phyloP scores from a whole-genome alignment of 768 basidiomycete species.

The Collybiopsis luxurians region DNA sequence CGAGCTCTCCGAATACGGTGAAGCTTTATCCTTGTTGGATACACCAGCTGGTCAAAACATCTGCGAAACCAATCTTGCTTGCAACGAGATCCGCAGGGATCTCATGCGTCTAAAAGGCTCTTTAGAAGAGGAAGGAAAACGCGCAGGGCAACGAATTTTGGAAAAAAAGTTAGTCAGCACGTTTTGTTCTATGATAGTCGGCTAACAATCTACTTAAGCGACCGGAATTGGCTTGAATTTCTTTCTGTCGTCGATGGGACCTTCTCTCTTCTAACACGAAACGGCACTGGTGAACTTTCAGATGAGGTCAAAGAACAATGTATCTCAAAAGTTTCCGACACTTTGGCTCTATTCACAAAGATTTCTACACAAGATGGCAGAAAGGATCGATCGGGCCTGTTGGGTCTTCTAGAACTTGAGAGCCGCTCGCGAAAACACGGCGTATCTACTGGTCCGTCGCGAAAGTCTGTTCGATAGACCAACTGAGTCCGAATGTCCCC shows the following conservation, averaged over 20 bases:
- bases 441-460: constrained; percentile 41
- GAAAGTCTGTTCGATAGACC: neutral
- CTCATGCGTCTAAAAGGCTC: constrained; percentile 60
- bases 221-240: constrained; percentile 88
- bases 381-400: constrained; percentile 69
- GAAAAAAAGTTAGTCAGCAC: constrained; percentile 48
- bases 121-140: constrained; percentile 57
- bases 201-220: constrained; percentile 34
- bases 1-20: constrained; percentile 65
- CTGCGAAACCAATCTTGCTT: constrained; percentile 67
- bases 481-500: constrained; percentile 1
- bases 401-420: constrained; percentile 79
- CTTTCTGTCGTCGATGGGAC: constrained; percentile 69
- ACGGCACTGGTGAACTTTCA: constrained; percentile 11
- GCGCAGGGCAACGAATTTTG: constrained; percentile 54
- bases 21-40: constrained; percentile 66
- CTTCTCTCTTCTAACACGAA: constrained; percentile 38
- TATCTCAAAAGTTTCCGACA: constrained; percentile 35
- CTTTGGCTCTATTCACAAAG: constrained; percentile 49
- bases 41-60: constrained; percentile 67
- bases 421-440: constrained; percentile 48
- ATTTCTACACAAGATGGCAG: constrained; percentile 64
- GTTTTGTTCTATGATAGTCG: constrained; percentile 17
- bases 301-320: constrained; percentile 37
- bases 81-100: constrained; percentile 73